Conservation (phyloP, 2,329 filamentous ascomycete species). For the Pseudofabraea citricarpa region DNA sequence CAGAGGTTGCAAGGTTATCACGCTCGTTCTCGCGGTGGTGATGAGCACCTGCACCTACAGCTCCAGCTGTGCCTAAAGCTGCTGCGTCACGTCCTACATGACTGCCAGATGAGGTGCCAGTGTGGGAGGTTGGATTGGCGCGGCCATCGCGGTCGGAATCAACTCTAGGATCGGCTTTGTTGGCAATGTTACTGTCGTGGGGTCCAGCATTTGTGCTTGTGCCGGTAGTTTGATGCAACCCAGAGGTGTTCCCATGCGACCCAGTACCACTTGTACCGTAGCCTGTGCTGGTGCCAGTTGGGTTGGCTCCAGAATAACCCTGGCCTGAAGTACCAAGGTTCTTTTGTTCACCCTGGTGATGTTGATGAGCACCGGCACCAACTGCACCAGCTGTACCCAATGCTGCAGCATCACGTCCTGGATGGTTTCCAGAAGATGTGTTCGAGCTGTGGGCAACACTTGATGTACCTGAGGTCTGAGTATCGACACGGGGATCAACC, state of each 20-base stretch:
- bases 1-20: conserved; percentile 33
- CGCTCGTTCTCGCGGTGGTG: conserved; percentile 10
- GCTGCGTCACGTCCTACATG: conserved; percentile 11
- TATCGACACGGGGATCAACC: conserved; percentile 44
- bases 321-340: conserved; percentile 1
- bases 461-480: conserved; percentile 23
- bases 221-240: too few relatives aligned
- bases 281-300: conserved; percentile 2
- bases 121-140: conserved; percentile 5
- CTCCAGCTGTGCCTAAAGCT: conserved; percentile 10
- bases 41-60: conserved; percentile 10
- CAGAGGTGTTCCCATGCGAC: too few relatives aligned
- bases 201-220: conserved; percentile 20
- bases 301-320: background rate
- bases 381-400: conserved; percentile 4
- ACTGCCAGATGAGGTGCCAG: background rate
- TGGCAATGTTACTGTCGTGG: conserved; percentile 43
- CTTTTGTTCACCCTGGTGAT: conserved; percentile 5
- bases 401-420: conserved; percentile 10
- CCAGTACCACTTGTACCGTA: too few relatives aligned
- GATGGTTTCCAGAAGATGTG: conserved; percentile 5
- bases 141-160: conserved; percentile 32
- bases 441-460: background rate
- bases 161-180: conserved; percentile 48
- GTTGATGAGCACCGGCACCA: conserved; percentile 8